These are phyloP conservation scores for Aethionema arabicum DNA, from an alignment of 345 rosid genomes.

Conservation along the genomic window DNA sequence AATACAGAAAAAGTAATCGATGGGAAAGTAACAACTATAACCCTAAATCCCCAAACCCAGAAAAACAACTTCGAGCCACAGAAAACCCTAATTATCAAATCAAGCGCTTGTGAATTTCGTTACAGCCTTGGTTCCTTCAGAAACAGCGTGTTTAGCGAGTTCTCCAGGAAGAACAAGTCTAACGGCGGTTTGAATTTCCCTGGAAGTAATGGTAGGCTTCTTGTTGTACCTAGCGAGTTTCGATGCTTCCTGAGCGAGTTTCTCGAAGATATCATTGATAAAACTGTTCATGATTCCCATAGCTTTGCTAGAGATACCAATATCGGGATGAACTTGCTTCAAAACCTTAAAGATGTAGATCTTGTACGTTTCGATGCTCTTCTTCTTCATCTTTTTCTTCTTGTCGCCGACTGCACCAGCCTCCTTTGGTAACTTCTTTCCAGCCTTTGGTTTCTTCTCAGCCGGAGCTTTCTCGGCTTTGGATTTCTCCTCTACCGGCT, in stretches of 20 bases:
- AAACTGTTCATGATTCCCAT: slow-evolving; percentile 79
- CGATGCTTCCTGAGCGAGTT: slow-evolving; percentile 62
- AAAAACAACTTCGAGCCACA: too few species aligned
- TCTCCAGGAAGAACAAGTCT: slow-evolving; percentile 71
- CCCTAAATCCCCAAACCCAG: too few species aligned
- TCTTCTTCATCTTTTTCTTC: slow-evolving; percentile 67
- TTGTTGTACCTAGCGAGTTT: slow-evolving; percentile 76
- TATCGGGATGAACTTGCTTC: slow-evolving; percentile 58
- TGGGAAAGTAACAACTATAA: too few species aligned
- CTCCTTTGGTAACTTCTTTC: slow-evolving; percentile 70
- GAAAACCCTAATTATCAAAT: slow-evolving; percentile 2
- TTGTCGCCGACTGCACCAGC: slow-evolving; percentile 58
- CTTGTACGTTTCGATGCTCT: slow-evolving; percentile 73
- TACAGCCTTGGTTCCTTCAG: slow-evolving; percentile 76
- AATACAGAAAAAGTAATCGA: too few species aligned
- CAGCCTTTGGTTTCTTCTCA: slow-evolving; percentile 79
- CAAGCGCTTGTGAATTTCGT: slow-evolving; percentile 64
- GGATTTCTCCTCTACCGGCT: slow-evolving; percentile 58
- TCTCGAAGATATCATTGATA: slow-evolving; percentile 71
- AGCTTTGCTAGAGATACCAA: slow-evolving; percentile 58
- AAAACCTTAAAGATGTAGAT: slow-evolving; percentile 71
- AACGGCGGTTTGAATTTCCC: slow-evolving; percentile 81
- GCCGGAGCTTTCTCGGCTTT: slow-evolving; percentile 71
- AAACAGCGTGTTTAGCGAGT: slow-evolving; percentile 71
- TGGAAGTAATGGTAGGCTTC: slow-evolving; percentile 69